Evolutionary conservation across 495 filamentous ascomycete genomes (phyloP), one percentile per base, ranked within the genome.

Genomic region (Penicillium verhagenii): DNA sequence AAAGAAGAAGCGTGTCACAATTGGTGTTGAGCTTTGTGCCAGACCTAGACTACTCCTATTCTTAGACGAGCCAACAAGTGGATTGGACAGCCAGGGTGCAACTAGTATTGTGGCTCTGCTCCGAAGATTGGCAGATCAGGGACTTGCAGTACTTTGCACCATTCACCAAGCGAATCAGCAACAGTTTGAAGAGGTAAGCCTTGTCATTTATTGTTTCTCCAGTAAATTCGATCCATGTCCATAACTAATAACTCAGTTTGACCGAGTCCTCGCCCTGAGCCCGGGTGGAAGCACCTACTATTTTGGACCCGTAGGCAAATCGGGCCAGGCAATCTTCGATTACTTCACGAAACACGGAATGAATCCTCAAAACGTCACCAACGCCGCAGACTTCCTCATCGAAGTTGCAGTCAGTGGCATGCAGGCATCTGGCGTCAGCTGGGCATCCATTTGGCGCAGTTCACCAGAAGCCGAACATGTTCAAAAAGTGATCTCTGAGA

Each of bases 321-420:
- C 83, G 45, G 74, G 73, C 1, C 24, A 38, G 1, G 55, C 57
- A 1, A 72, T 84, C 13, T 72, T 83, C 37, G 62, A 74, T 0
- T 85, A 85, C 53, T 84, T 91, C 75, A 58, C 54, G 6, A 66
- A 64, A 26, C 57, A 81, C 29, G 79, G 79, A 9, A 67, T 72
- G 4, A 40, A 51, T 4, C 62, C 61, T 46, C 66, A 50, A 46
- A 65, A 56, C 56, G 72, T 61, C 57, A 86, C 85, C 43, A 91
- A 92, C 65, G 86, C 90, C 5, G 91, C 91, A 2, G 91, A 95
- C 61, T 93, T 82, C 69, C 90, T 96, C 77, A 83, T 96, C n/a
- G 91, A 96, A 54, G 85, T 87, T 1, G 88, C 94, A 18, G 91
- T 91, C 25, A 87, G 87, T 29, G 88, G 89, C 37, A 82, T 82